These are phyloP conservation scores for Blastobotrys muscicola DNA, from an alignment of 805 yeast genomes.

Conservation along the genomic window DNA sequence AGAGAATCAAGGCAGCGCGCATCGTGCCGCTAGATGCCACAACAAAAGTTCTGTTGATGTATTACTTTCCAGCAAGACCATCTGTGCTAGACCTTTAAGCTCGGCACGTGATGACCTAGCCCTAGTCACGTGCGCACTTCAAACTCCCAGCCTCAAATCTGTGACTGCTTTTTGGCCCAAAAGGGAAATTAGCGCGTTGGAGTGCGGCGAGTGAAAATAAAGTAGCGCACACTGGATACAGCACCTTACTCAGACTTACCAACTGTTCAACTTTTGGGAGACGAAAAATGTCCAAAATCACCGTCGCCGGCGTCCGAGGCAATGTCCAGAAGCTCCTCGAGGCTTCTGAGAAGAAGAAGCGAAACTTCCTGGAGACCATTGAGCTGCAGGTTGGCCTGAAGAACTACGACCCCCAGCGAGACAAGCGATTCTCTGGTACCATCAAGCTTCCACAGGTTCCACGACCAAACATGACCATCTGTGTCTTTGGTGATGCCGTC, in stretches of 20 bases:
- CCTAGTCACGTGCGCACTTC: too few species aligned
- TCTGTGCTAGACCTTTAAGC: too few species aligned
- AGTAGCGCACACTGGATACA: neutral
- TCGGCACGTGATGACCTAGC: too few species aligned
- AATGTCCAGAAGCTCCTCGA: constrained; percentile 87
- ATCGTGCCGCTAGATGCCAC: too few species aligned
- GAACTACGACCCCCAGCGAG: constrained; percentile 99
- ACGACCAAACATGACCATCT: constrained; percentile 99
- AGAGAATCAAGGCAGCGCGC: too few species aligned
- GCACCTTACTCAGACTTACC: constrained; percentile 6
- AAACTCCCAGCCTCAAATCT: neutral
- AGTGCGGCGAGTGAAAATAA: too few species aligned
- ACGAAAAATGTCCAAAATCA: constrained; percentile 51
- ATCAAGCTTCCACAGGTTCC: constrained; percentile 97
- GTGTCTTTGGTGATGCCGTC: constrained; percentile 99
- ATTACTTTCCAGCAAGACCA: too few species aligned
- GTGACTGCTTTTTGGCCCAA: neutral
- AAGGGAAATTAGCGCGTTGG: too few species aligned
- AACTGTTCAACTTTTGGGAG: constrained; percentile 17
- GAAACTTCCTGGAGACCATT: constrained; percentile 99
- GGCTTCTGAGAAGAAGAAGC: constrained; percentile 93
- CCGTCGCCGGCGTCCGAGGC: constrained; percentile 90
- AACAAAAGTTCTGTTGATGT: too few species aligned
- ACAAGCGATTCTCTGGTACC: constrained; percentile 99
- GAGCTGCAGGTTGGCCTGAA: constrained; percentile 99